Evolutionary conservation across 441 rosid species (phyloP).

Genomic region (Adansonia rubrostipa): DNA sequence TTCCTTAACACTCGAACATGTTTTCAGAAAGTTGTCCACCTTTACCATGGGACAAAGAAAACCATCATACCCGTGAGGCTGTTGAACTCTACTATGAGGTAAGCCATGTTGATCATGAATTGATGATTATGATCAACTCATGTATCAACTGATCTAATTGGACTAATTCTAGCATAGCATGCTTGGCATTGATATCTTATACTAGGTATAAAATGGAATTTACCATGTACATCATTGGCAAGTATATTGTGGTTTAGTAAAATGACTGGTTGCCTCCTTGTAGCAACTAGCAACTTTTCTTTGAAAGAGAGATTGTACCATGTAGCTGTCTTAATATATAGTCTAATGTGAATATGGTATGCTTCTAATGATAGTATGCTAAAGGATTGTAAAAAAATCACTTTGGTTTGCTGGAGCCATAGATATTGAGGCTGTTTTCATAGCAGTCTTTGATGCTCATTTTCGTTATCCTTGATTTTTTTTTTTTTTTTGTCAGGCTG

Average conservation of each 20-base stretch:
- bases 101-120: conserved; percentile 19
- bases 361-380: neutral
- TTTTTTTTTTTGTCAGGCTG: conserved; percentile 46
- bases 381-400: neutral
- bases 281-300: neutral
- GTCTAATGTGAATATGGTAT: neutral
- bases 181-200: neutral
- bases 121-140: neutral
- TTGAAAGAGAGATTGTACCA: neutral
- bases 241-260: neutral
- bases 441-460: neutral
- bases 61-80: conserved; percentile 64
- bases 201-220: neutral
- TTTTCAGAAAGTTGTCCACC: conserved; percentile 76
- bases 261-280: neutral
- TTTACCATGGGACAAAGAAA: conserved; percentile 79
- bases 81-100: conserved; percentile 91
- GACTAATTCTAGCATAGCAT: neutral
- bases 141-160: neutral
- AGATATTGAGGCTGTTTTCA: neutral
- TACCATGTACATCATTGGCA: neutral
- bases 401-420: neutral
- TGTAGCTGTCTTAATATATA: neutral
- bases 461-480: conserved; percentile 18
- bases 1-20: conserved; percentile 76